phyloP scores from a whole-genome alignment of 2,329 filamentous ascomycete genomes.

The Sclerotinia subarctica region DNA sequence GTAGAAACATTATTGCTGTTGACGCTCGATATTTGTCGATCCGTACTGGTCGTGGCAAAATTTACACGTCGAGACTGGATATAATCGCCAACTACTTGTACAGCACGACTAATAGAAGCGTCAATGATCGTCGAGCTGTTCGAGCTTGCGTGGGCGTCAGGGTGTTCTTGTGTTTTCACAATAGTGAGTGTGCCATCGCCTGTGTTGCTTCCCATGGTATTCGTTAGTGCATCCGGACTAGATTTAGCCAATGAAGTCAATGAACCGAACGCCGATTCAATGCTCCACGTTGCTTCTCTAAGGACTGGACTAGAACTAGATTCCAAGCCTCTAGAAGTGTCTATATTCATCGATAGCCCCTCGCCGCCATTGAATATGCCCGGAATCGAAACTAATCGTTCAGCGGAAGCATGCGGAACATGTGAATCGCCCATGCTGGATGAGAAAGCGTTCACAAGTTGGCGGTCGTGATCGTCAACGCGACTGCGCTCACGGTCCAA shows the following conservation, averaged over 20 bases:
- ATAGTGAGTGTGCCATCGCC: not conserved
- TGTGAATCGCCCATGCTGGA: not conserved
- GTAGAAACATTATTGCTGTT: not conserved
- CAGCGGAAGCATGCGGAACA: not conserved
- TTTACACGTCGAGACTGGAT: not conserved
- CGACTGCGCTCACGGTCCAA: not conserved
- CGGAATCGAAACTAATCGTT: not conserved
- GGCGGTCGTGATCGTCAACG: not conserved
- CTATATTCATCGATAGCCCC: not conserved
- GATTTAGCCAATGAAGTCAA: not conserved
- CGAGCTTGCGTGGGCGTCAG: not conserved
- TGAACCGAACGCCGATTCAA: not conserved
- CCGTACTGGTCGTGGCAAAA: not conserved
- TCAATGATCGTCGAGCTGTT: not conserved
- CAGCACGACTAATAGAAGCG: not conserved
- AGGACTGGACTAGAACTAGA: not conserved
- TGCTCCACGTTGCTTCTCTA: conserved; percentile 1
- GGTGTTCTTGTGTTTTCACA: not conserved
- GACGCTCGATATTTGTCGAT: not conserved
- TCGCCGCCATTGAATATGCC: not conserved
- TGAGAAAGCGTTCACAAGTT: not conserved
- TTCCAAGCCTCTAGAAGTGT: not conserved
- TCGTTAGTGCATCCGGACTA: not conserved
- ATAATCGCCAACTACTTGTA: not conserved
- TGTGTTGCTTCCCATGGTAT: not conserved